Percentiles rank a stretch among this genome's conserved stretches.
These are phyloP conservation scores for Pecoramyces ruminantium DNA, from an alignment of 192 early-diverging fungal genomes.

Conservation along the genomic window DNA sequence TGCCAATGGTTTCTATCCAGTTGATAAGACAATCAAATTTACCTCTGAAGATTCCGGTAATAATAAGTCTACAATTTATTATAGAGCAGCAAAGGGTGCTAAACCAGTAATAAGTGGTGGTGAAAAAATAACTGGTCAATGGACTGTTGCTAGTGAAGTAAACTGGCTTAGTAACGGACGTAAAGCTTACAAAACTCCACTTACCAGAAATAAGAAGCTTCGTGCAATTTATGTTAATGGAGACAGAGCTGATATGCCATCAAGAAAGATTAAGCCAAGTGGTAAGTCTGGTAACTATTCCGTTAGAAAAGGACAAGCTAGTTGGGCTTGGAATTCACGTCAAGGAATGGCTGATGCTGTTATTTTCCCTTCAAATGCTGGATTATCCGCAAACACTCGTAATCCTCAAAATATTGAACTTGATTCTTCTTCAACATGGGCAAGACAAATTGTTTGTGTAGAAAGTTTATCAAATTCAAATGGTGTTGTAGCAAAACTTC, in stretches of 20 bases:
- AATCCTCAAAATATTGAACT: neutral
- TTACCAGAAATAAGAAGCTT: neutral
- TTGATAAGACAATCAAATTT: neutral
- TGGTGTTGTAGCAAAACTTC: neutral
- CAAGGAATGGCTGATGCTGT: neutral
- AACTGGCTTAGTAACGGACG: neutral
- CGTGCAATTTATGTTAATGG: neutral
- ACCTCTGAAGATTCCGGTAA: neutral
- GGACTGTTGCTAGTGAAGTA: neutral
- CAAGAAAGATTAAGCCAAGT: neutral
- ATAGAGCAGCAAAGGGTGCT: neutral
- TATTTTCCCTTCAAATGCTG: neutral
- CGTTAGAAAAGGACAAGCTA: neutral
- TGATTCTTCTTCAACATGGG: neutral
- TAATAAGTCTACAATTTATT: neutral
- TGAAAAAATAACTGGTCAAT: neutral
- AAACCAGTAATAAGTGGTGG: neutral
- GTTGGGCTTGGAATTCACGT: neutral
- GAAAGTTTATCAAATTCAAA: neutral
- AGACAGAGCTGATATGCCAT: neutral
- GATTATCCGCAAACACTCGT: neutral
- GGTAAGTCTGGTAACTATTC: neutral
- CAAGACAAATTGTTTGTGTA: neutral
- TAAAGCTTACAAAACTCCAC: neutral
- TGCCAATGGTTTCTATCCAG: neutral